Evolutionary conservation across 2,329 filamentous ascomycete genomes (phyloP).

Genomic region (Monilinia aucupariae): DNA sequence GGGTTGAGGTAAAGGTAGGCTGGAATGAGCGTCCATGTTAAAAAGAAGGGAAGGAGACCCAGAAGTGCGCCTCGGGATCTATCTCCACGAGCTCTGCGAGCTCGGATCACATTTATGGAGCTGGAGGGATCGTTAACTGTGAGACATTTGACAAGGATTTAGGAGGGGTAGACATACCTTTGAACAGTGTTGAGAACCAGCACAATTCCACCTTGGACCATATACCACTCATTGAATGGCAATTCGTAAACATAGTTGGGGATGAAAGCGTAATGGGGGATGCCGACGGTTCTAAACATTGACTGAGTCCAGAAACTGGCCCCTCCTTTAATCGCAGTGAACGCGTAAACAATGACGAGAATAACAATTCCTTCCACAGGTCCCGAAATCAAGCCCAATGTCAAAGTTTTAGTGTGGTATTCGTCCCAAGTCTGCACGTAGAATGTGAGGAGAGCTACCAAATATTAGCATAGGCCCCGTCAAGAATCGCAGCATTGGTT

Average conservation of each 20-base stretch:
- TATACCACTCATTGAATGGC: slow-evolving; percentile 87
- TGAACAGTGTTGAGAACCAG: slow-evolving; percentile 79
- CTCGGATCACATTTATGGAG: slow-evolving; percentile 76
- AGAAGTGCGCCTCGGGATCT: slow-evolving; percentile 68
- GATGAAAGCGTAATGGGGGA: slow-evolving; percentile 59
- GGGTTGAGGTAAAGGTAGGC: slow-evolving; percentile 82
- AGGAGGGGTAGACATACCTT: slow-evolving; percentile 40
- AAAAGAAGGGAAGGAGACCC: slow-evolving; percentile 76
- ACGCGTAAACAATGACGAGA: slow-evolving; percentile 71
- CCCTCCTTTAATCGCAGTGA: slow-evolving; percentile 81
- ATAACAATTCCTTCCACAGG: slow-evolving; percentile 92
- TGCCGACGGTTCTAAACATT: slow-evolving; percentile 66
- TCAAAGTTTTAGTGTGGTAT: slow-evolving; percentile 95
- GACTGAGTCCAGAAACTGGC: slow-evolving; percentile 90
- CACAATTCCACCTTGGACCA: slow-evolving; percentile 77
- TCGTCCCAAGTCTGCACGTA: slow-evolving; percentile 99
- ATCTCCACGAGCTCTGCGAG: slow-evolving; percentile 69
- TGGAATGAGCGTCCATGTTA: slow-evolving; percentile 70
- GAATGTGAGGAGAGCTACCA: slow-evolving; percentile 80
- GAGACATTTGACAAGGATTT: slow-evolving; percentile 25
- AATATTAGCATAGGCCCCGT: slow-evolving; percentile 16
- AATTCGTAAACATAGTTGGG: slow-evolving; percentile 69
- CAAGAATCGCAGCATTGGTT: slow-evolving; percentile 12
- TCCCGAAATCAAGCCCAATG: slow-evolving; percentile 84
- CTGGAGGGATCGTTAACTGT: slow-evolving; percentile 37